phyloP scores from a whole-genome alignment of 139 green algal genomes.

The Zygnema cylindricum region DNA sequence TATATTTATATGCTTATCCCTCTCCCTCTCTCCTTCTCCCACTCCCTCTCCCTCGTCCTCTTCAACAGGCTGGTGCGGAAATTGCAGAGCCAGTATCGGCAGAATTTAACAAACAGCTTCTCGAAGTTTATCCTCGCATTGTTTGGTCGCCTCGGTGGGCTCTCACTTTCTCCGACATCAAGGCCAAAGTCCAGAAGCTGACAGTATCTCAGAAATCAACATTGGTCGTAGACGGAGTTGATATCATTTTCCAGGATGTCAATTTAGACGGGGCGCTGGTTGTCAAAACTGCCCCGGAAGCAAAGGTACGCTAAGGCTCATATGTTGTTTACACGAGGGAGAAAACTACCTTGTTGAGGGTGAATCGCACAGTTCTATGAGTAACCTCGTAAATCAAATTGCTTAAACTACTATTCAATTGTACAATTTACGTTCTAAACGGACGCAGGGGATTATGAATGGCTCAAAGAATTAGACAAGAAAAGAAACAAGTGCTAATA shows the following conservation, averaged over 20 bases:
- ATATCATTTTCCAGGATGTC: constrained; percentile 67
- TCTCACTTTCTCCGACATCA: constrained; percentile 73
- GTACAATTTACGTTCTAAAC: too few species aligned
- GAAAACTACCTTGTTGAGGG: constrained; percentile 25
- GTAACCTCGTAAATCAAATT: too few species aligned
- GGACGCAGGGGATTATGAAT: too few species aligned
- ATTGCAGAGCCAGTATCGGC: constrained; percentile 62
- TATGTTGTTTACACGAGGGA: constrained; percentile 28
- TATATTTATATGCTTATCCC: too few species aligned
- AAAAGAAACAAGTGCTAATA: too few species aligned
- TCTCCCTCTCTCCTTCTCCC: not conserved
- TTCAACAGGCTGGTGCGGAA: not conserved
- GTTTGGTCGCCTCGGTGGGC: constrained; percentile 82
- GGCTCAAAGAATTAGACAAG: too few species aligned
- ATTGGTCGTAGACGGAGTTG: constrained; percentile 78
- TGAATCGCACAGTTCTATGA: too few species aligned
- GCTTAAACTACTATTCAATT: too few species aligned
- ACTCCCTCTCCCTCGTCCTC: not conserved
- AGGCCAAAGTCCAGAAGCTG: constrained; percentile 63
- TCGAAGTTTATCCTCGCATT: constrained; percentile 79
- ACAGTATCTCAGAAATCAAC: not conserved
- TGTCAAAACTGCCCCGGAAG: constrained; percentile 69
- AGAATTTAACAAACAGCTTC: constrained; percentile 69
- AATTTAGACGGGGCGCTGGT: constrained; percentile 82
- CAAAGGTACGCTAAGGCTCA: constrained; percentile 58